Evolutionary conservation across 768 basidiomycete genomes (phyloP).

Genomic region (Russula sp.): DNA sequence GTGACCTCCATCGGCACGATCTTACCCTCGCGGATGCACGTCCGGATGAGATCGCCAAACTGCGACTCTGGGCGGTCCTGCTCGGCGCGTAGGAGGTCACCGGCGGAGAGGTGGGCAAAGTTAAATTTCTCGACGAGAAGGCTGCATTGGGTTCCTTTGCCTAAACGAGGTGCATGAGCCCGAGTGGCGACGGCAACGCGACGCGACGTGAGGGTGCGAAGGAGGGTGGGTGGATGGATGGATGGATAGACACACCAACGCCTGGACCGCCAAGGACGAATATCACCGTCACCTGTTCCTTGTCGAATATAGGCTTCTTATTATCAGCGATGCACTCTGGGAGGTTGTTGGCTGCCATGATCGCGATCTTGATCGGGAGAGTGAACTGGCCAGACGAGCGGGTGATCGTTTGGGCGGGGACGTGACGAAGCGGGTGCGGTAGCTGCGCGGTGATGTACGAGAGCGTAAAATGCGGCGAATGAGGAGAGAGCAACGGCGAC

Average conservation of each 20-base stretch:
- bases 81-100: slow-evolving; percentile 95
- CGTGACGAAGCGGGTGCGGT: slow-evolving; percentile 55
- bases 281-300: slow-evolving; percentile 73
- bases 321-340: slow-evolving; percentile 28
- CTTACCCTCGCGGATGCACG: slow-evolving; percentile 82
- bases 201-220: too few species aligned
- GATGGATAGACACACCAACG: slow-evolving; percentile 52
- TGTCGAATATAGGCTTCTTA: slow-evolving; percentile 45
- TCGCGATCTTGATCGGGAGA: slow-evolving; percentile 26
- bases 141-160: slow-evolving; percentile 94
- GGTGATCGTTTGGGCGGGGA: slow-evolving; percentile 57
- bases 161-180: slow-evolving; percentile 35
- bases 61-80: slow-evolving; percentile 80
- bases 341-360: slow-evolving; percentile 35
- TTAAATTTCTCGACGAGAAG: slow-evolving; percentile 76
- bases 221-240: slow-evolving; percentile 1
- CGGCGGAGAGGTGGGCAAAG: slow-evolving; percentile 94
- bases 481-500: slow-evolving; percentile 50
- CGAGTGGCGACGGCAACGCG: not conserved
- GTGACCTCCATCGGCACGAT: slow-evolving; percentile 98
- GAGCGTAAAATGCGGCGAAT: slow-evolving; percentile 49
- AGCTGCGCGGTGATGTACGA: slow-evolving; percentile 51
- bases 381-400: slow-evolving; percentile 57
- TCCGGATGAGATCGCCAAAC: slow-evolving; percentile 79
- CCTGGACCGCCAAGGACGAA: slow-evolving; percentile 98